phyloP scores from a whole-genome alignment of 2,329 filamentous ascomycete genomes.

The Penicillium polonicum region DNA sequence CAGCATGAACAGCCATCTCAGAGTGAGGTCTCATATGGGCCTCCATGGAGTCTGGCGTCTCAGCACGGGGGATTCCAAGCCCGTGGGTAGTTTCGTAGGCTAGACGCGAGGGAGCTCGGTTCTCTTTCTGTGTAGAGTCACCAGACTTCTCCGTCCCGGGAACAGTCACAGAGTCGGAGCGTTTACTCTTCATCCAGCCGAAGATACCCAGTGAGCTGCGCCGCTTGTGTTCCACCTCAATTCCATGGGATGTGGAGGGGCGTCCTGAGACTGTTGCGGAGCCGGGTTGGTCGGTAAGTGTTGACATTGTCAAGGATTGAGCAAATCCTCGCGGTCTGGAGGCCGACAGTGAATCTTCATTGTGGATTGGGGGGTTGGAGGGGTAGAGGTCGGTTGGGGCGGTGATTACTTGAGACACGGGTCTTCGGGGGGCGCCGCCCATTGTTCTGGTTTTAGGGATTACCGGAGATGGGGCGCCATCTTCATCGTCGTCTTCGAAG shows the following conservation, averaged over 20 bases:
- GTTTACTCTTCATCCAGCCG: slow-evolving; percentile 42
- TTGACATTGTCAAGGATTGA: slow-evolving; percentile 31
- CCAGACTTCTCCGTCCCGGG: slow-evolving; percentile 6
- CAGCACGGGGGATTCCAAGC: slow-evolving; percentile 5
- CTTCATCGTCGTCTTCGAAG: slow-evolving; percentile 26
- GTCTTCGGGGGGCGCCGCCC: slow-evolving; percentile 12
- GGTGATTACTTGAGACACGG: slow-evolving; percentile 16
- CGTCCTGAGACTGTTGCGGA: slow-evolving; percentile 20
- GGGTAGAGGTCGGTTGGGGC: slow-evolving; percentile 17
- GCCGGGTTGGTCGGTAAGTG: slow-evolving; percentile 8
- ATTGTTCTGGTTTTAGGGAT: slow-evolving; percentile 32
- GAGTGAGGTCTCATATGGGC: slow-evolving; percentile 13
- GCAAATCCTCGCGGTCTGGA: slow-evolving; percentile 19
- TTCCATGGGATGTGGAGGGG: slow-evolving; percentile 30
- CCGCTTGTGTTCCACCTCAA: slow-evolving; percentile 35
- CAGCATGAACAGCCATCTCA: slow-evolving; percentile 9
- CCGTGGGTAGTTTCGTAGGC: slow-evolving; percentile 16
- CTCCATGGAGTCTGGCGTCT: slow-evolving; percentile 18
- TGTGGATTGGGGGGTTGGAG: slow-evolving; percentile 17
- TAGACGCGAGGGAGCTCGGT: slow-evolving; percentile 17
- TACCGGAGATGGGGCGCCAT: slow-evolving; percentile 37
- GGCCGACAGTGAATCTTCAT: slow-evolving; percentile 9
- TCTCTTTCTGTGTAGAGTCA: slow-evolving; percentile 10
- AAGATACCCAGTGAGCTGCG: slow-evolving; percentile 40
- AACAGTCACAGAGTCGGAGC: slow-evolving; percentile 14